Evolutionary conservation across 805 yeast genomes (phyloP).

Genomic region (Saturnispora quitensis): DNA sequence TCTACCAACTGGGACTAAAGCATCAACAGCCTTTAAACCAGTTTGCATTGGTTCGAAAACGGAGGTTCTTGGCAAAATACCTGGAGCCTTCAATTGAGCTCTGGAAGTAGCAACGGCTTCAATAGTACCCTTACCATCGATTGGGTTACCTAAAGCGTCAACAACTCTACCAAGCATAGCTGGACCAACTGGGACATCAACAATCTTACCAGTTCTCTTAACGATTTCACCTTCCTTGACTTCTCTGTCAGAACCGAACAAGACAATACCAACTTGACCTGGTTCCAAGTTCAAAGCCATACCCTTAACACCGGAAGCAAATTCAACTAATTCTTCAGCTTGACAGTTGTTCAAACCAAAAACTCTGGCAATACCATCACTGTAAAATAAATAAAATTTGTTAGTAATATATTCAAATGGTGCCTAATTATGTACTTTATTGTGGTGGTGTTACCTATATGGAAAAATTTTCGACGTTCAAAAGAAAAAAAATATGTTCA

Average conservation of each 20-base stretch:
- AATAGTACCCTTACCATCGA: conserved; percentile 99
- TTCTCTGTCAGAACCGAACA: conserved; percentile 97
- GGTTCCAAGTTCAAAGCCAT: conserved; percentile 99
- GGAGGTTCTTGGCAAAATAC: conserved; percentile 98
- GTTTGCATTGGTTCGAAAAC: conserved; percentile 99
- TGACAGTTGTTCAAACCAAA: conserved; percentile 99
- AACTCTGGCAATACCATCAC: conserved; percentile 99
- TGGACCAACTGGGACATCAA: conserved; percentile 98
- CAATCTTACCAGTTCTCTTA: conserved; percentile 99
- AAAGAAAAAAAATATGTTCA: neutral
- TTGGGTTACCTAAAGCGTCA: conserved; percentile 98
- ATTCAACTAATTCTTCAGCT: conserved; percentile 99
- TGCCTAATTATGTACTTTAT: neutral
- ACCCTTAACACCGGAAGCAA: conserved; percentile 99
- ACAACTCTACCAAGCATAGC: conserved; percentile 98
- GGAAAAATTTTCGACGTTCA: neutral
- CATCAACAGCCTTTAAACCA: conserved; percentile 98
- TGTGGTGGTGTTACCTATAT: neutral
- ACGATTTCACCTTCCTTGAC: conserved; percentile 99
- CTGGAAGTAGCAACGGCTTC: conserved; percentile 75
- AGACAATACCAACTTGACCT: conserved; percentile 99
- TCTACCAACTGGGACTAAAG: conserved; percentile 99
- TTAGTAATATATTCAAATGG: conserved; percentile 6
- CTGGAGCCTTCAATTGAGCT: conserved; percentile 99
- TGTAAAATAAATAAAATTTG: conserved; percentile 18